Evolutionary conservation across 108 stramenopile species (phyloP), one percentile per base, ranked within the genome.

Genomic region (Schizochytrium sp.): DNA sequence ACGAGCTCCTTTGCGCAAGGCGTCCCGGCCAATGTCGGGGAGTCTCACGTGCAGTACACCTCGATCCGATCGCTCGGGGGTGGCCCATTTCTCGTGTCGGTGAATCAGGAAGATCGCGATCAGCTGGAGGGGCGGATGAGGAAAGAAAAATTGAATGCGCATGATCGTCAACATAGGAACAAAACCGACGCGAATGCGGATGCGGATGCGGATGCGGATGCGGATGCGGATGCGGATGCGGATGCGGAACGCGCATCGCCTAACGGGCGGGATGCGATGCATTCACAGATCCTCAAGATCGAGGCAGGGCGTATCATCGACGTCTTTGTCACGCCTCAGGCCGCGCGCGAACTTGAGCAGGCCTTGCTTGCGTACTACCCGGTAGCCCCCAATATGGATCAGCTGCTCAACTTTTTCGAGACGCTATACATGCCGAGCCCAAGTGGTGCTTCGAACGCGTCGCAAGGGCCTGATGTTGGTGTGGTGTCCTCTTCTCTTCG

Each of bases 321-420:
- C 76, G 51, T 83, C n/a, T 83, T 83, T 23, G 76, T 53, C 12
- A 83, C 76, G 19, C 76, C 76, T 12, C 76, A 83, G 76, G 76
- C 48, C 25, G 51, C 48, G 16, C 45, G 51, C 25, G 76, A 83
- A 23, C 18, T 83, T 6, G 76, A 83, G 51, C 76, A 53, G 12
- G 51, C 28, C 16, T 6, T 83, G 6, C 51, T 83, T 18, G 76
- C 76, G 19, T 83, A 53, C 76, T 53, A 83, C 51, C 76, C 76
- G n/a, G 76, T 83, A 45, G 76, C 76, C 8, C 76, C 76, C 19
- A 47, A 83, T 4, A 83, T 83, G 51, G 76, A 83, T 45, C 76
- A 83, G 76, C 1, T 83, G 76, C 76, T 83, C 12, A 83, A 83
- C 76, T 83, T 53, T 23, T 83, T 83, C 23, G 76, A 83, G 51